These are phyloP conservation scores for Trametes versicolor DNA, from an alignment of 1,284 basidiomycete species.

Conservation along the genomic window DNA sequence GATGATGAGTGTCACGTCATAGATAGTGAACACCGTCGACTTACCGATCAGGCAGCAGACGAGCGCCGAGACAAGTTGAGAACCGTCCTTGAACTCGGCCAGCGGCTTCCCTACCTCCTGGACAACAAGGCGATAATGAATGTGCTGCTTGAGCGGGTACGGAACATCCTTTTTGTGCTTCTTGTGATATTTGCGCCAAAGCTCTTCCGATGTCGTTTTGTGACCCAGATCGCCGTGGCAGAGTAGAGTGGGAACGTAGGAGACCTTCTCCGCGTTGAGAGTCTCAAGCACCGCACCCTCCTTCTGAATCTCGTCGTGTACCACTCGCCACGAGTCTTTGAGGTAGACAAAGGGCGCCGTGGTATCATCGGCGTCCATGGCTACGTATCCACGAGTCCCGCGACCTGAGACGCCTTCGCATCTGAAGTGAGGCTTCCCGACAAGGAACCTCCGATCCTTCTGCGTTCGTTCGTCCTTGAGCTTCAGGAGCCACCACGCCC, in stretches of 20 bases:
- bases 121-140: slow-evolving; percentile 24
- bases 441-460: slow-evolving; percentile 3
- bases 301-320: neutral
- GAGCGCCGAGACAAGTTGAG: neutral
- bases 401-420: slow-evolving; percentile 5
- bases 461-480: slow-evolving; percentile 6
- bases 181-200: slow-evolving; percentile 1
- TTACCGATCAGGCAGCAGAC: slow-evolving; percentile 11
- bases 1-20: neutral
- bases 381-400: slow-evolving; percentile 16
- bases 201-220: neutral
- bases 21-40: neutral
- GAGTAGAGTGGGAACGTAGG: slow-evolving; percentile 2
- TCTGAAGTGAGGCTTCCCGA: slow-evolving; percentile 17
- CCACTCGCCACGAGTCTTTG: slow-evolving; percentile 23
- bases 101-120: slow-evolving; percentile 22
- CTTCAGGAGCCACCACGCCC: slow-evolving; percentile 12
- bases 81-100: neutral
- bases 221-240: slow-evolving; percentile 21
- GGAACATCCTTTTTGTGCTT: neutral
- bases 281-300: slow-evolving; percentile 9
- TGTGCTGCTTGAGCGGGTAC: slow-evolving; percentile 12
- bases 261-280: slow-evolving; percentile 9
- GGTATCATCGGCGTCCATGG: neutral
- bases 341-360: slow-evolving; percentile 4